These are phyloP conservation scores for Phytophthora melonis DNA, from an alignment of 352 stramenopile genomes.

Conservation along the genomic window DNA sequence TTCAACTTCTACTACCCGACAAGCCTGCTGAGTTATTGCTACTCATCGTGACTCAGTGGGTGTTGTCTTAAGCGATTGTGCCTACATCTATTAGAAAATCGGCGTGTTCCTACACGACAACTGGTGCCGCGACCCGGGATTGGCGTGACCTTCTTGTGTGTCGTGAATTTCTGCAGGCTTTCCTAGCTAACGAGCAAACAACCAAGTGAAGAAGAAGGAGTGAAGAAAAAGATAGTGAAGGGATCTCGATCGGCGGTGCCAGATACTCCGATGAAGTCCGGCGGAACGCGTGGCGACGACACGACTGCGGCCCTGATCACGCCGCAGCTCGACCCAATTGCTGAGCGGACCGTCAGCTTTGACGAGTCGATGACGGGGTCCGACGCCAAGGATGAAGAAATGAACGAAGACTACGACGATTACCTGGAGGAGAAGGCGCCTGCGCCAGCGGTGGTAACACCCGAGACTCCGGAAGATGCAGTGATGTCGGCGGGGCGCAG, in stretches of 20 bases:
- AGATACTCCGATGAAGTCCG: constrained; percentile 9
- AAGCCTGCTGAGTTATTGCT: no score
- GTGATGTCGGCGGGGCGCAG: constrained; percentile 2
- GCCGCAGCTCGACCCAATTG: not conserved
- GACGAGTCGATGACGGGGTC: not conserved
- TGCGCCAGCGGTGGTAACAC: not conserved
- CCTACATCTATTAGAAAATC: no score
- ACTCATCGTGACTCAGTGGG: no score
- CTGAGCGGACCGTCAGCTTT: not conserved
- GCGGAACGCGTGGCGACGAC: not conserved
- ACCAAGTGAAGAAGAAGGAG: not conserved
- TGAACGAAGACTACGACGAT: not conserved
- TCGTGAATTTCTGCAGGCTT: not conserved
- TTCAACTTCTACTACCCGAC: no score
- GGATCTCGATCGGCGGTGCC: constrained; percentile 9
- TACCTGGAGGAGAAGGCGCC: constrained; percentile 8
- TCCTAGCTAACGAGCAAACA: not conserved
- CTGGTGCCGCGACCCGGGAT: not conserved
- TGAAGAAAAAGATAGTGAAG: constrained; percentile 11
- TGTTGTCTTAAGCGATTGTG: no score
- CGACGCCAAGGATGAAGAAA: constrained; percentile 10
- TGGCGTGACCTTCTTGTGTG: not conserved
- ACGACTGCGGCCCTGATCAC: not conserved
- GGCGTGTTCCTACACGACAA: not conserved
- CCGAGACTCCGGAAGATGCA: constrained; percentile 1